Base-by-base conservation (phyloP, 495 filamentous ascomycete genomes). In the Geopyxis carbonaria region DNA sequence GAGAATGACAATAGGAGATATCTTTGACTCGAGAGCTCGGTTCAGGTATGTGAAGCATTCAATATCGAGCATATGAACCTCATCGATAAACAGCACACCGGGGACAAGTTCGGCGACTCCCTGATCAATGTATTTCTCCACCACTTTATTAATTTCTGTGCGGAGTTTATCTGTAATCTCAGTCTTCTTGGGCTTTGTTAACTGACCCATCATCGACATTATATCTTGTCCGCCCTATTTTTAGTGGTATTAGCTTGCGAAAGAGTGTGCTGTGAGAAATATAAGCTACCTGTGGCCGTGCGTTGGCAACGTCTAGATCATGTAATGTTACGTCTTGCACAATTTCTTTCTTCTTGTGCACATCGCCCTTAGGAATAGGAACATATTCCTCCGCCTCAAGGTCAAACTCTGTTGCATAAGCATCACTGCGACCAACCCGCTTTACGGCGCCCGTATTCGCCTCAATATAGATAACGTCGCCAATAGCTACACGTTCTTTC, bases 11-110 rank as follows among this genome's bases (percentile, higher is more conserved):
- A 99, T 89, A 22, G 89, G 89, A 1, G 87, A 82, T 13, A 99
- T 69, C 46, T 93, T 85, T 16, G 78, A 78, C 57, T 99, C 89
- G 16, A 95, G 67, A 4, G 89, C 89, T 20, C 91, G 80, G 66
- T 99, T 99, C 50, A 97, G 75, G 64, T 93, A 97, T 45, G 89
- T 94, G 65, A 94, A 97, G 70, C 82, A 87, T 64, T 97, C 89
- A 35, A 97, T 78, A 55, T 97, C 89, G 45, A 97, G 80, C 87
- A 94, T 97, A 64, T 97, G 87, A 24, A 91, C 86, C 72, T 97
- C 89, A 48, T 97, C 89, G 45, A 97, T 97, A 62, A 97, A 97
- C 21, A 97, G 67, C 36, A 97, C 89, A 34, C 89, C 89, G 0
- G 89, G 89, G 2, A 95, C 87, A 15, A 99, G 94, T 63, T 89